Evolutionary conservation across 495 filamentous ascomycete genomes (phyloP).

Genomic region (Hypoxylon rickii): DNA sequence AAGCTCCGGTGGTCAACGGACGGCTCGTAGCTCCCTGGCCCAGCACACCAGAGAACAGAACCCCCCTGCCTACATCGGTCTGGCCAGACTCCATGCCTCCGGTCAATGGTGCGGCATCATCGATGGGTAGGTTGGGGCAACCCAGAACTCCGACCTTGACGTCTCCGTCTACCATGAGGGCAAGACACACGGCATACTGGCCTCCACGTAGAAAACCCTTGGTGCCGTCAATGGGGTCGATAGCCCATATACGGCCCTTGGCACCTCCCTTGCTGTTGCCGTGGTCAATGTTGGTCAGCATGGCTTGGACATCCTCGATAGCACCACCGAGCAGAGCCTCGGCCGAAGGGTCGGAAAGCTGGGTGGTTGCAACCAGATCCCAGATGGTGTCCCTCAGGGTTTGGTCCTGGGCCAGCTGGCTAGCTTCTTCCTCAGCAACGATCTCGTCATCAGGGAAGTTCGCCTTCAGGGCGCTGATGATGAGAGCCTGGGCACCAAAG

Average conservation of each 20-base stretch:
- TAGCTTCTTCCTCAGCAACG: slow-evolving; percentile 93
- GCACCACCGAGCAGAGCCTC: slow-evolving; percentile 69
- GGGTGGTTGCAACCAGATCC: slow-evolving; percentile 73
- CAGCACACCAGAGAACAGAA: slow-evolving; percentile 78
- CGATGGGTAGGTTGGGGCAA: slow-evolving; percentile 90
- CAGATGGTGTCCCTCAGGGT: slow-evolving; percentile 75
- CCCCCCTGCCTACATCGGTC: slow-evolving; percentile 71
- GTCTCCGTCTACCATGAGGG: slow-evolving; percentile 88
- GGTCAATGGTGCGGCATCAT: slow-evolving; percentile 69
- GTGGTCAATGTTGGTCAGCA: slow-evolving; percentile 85
- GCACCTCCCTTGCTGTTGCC: slow-evolving; percentile 80
- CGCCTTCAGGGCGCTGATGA: slow-evolving; percentile 84
- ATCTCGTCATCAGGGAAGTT: slow-evolving; percentile 91
- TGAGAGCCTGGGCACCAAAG: slow-evolving; percentile 95
- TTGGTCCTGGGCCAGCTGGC: slow-evolving; percentile 69
- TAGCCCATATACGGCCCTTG: slow-evolving; percentile 88
- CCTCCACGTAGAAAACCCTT: slow-evolving; percentile 97
- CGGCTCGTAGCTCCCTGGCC: slow-evolving; percentile 78
- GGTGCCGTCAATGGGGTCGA: slow-evolving; percentile 97
- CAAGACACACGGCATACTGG: slow-evolving; percentile 95
- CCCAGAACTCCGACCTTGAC: slow-evolving; percentile 93
- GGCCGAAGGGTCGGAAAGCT: slow-evolving; percentile 70
- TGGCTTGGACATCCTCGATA: slow-evolving; percentile 68
- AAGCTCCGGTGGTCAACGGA: slow-evolving; percentile 63
- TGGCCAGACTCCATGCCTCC: slow-evolving; percentile 69